A percentile compares a stretch with the other conserved stretches of the same genome.
Conservation (phyloP, 2,329 filamentous ascomycete species). For the Stagonosporopsis vannaccii region DNA sequence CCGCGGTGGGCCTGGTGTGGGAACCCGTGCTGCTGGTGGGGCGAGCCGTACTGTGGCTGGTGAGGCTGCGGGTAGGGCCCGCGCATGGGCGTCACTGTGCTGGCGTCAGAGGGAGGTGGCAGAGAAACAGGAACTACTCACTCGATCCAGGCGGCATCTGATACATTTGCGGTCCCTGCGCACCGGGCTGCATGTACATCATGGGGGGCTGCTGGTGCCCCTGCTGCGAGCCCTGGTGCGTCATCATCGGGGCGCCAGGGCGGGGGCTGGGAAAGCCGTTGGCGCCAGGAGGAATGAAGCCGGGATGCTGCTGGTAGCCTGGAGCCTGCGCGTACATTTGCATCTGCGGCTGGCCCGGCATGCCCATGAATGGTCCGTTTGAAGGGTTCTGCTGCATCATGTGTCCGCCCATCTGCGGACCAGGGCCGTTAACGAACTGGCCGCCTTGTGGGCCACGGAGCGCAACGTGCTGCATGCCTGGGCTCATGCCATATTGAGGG, state of each 20-base stretch:
- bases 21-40: conserved; percentile 51
- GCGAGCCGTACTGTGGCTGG: conserved; percentile 49
- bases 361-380: conserved; percentile 72
- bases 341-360: conserved; percentile 75
- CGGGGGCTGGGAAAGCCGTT: conserved; percentile 90
- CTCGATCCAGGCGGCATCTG: conserved; percentile 76
- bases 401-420: conserved; percentile 70
- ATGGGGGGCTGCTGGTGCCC: conserved; percentile 69
- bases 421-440: conserved; percentile 76
- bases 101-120: conserved; percentile 18
- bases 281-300: conserved; percentile 62
- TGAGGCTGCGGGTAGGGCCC: conserved; percentile 50
- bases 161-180: conserved; percentile 78
- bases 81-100: conserved; percentile 50
- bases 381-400: conserved; percentile 85
- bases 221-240: conserved; percentile 91
- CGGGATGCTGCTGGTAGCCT: conserved; percentile 69
- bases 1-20: conserved; percentile 49
- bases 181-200: conserved; percentile 77
- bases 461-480: conserved; percentile 72
- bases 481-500: conserved; percentile 73
- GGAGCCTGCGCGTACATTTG: conserved; percentile 77
- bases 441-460: conserved; percentile 76
- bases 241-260: conserved; percentile 87
- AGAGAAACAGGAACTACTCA: conserved; percentile 59